phyloP scores from a whole-genome alignment of 768 basidiomycete genomes.

The Leccinum broughii region DNA sequence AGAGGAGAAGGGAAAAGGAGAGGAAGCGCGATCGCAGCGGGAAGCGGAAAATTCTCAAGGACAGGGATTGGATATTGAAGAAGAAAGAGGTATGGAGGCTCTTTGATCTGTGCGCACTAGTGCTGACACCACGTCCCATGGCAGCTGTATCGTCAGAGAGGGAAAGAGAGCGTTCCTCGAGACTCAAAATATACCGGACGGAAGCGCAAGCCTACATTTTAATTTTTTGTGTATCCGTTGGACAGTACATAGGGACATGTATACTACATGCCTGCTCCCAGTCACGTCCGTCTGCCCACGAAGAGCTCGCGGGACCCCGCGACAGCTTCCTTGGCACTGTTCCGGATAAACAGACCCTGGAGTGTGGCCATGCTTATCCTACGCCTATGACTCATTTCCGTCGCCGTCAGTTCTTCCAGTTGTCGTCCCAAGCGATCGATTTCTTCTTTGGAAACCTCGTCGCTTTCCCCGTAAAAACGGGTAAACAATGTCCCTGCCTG shows the following conservation, averaged over 20 bases:
- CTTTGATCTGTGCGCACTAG: conserved; percentile 2
- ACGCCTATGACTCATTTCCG: conserved; percentile 51
- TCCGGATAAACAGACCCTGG: conserved; percentile 92
- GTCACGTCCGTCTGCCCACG: conserved; percentile 30
- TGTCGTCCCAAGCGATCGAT: conserved; percentile 48
- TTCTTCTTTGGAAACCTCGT: conserved; percentile 35
- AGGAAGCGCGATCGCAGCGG: conserved; percentile 54
- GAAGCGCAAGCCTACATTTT: conserved; percentile 81
- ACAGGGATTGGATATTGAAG: conserved; percentile 90
- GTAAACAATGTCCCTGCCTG: conserved; percentile 81
- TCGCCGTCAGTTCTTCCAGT: conserved; percentile 54
- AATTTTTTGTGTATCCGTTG: conserved; percentile 20
- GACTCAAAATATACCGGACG: conserved; percentile 94
- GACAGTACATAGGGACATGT: conserved; percentile 5
- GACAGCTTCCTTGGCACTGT: conserved; percentile 56
- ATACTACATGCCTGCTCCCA: conserved; percentile 12
- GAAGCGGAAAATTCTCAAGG: conserved; percentile 72
- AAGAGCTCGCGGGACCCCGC: conserved; percentile 47
- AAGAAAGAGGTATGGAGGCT: conserved; percentile 84
- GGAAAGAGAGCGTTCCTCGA: conserved; percentile 80
- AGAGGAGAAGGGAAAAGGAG: conserved; percentile 74
- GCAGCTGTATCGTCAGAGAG: conserved; percentile 80
- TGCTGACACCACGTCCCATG: conserved; percentile 1
- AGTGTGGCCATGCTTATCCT: conserved; percentile 93
- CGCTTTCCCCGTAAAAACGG: conserved; percentile 72